Evolutionary conservation across 805 yeast species (phyloP).

Genomic region (Kuraishia piskuri): DNA sequence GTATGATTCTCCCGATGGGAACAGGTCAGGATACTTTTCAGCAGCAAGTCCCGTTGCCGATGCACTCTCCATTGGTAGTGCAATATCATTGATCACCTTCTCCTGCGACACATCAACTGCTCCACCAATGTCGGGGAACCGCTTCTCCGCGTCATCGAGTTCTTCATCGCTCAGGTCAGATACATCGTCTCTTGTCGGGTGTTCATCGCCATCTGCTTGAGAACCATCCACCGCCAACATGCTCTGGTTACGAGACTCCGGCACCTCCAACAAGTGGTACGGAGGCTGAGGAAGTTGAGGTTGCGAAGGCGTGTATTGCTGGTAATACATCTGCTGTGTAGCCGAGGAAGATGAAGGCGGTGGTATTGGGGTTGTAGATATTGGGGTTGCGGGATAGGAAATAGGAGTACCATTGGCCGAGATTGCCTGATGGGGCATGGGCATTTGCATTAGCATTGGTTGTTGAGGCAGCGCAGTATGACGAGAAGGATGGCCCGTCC

Average conservation of each 20-base stretch:
- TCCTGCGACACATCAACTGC: neutral
- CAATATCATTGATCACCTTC: neutral
- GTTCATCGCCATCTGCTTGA: neutral
- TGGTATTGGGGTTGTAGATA: neutral
- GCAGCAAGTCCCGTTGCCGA: neutral
- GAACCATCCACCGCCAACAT: neutral
- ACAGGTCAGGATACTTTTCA: neutral
- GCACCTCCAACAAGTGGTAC: slow-evolving; percentile 4
- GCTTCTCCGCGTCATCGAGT: neutral
- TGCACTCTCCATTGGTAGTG: no score
- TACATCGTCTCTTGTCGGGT: neutral
- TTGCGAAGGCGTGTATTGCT: neutral
- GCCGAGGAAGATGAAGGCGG: neutral
- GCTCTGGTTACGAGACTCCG: neutral
- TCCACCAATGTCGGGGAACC: neutral
- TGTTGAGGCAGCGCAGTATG: neutral
- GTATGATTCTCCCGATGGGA: neutral
- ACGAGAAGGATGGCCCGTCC: neutral
- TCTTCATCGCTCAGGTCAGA: neutral
- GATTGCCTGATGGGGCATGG: neutral
- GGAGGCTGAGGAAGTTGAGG: neutral
- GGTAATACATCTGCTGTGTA: neutral
- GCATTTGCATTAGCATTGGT: neutral
- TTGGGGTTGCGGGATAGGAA: neutral
- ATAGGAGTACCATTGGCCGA: neutral